Base-by-base conservation (phyloP, 2,329 filamentous ascomycete genomes). In the Colletotrichum trifolii region DNA sequence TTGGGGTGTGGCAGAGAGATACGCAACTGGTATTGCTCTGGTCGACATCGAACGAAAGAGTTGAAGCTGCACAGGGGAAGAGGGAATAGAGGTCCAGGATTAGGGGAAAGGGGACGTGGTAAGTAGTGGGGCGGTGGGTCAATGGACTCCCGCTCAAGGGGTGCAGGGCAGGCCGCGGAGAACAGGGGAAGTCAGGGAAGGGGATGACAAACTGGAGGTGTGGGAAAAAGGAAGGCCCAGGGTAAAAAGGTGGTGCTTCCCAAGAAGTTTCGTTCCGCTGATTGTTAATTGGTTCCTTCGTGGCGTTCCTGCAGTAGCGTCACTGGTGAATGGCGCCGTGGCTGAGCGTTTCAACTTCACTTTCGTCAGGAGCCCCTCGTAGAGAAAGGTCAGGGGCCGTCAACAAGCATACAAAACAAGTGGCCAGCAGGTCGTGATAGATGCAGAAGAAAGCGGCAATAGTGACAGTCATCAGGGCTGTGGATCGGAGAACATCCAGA, bases 321-420 rank as follows among this genome's bases (percentile, higher is more conserved):
- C 39, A 46, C 39, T 39, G 15, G 43, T 35, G 35, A 39, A 54
- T 34, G 39, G 64, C 48, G 59, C 59, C 35, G 67, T 68, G 64
- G 67, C 67, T 67, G 60, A 67, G 67, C 57, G 64, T 68, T 67
- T 68, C 67, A 67, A 68, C 67, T 61, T 67, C 25, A 25, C 25
- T 36, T 48, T 46, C 46, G 50, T 25, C 38, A 39, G 62, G 39
- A 50, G 55, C 39, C 49, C 55, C 49, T 54, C 60, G 40, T 15
- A 38, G 48, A 34, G 25, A 42, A 46, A 55, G 34, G 25, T 17
- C n/a, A 43, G 52, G 25, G 33, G 38, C 35, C 25, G 11, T 6
- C 2, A 39, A 34, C 40, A 43, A 35, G 25, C 52, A 53, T 53
- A 13, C 25, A 42, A 54, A 15, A 33, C 48, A 38, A 38, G 48